Percentiles rank a stretch among this genome's conserved stretches.
Conservation (phyloP, 768 basidiomycete species). For the Suillus alpinus region DNA sequence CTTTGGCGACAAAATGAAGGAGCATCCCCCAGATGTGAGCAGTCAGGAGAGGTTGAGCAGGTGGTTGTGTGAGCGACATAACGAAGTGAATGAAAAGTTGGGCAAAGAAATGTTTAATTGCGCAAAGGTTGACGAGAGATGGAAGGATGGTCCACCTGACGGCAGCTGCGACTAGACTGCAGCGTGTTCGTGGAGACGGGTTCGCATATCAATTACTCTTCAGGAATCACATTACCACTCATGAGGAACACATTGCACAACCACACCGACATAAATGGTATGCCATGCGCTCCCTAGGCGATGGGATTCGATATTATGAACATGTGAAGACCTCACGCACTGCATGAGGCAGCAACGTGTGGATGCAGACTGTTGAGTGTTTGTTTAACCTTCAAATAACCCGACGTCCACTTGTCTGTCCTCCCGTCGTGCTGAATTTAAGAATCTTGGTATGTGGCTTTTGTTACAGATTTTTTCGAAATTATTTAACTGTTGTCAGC, state of each 20-base stretch:
- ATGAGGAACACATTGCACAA: neutral
- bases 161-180: slow-evolving; percentile 78
- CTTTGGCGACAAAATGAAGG: slow-evolving; percentile 67
- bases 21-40: slow-evolving; percentile 75
- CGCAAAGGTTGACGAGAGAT: slow-evolving; percentile 76
- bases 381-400: neutral
- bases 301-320: neutral
- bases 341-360: slow-evolving; percentile 1
- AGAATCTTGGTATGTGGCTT: neutral
- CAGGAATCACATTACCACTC: neutral
- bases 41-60: slow-evolving; percentile 62
- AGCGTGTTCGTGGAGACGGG: neutral
- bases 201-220: too few relatives aligned
- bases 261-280: neutral
- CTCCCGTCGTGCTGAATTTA: too few relatives aligned
- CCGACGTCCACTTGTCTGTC: too few relatives aligned
- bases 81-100: slow-evolving; percentile 84
- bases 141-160: slow-evolving; percentile 88
- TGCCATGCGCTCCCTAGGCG: neutral
- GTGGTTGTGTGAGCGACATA: slow-evolving; percentile 93
- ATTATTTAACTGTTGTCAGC: neutral
- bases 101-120: slow-evolving; percentile 88
- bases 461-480: neutral
- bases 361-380: too few relatives aligned
- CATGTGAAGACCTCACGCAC: neutral